Evolutionary conservation across 2,329 filamentous ascomycete species (phyloP).

Genomic region (Xylaria sp.): DNA sequence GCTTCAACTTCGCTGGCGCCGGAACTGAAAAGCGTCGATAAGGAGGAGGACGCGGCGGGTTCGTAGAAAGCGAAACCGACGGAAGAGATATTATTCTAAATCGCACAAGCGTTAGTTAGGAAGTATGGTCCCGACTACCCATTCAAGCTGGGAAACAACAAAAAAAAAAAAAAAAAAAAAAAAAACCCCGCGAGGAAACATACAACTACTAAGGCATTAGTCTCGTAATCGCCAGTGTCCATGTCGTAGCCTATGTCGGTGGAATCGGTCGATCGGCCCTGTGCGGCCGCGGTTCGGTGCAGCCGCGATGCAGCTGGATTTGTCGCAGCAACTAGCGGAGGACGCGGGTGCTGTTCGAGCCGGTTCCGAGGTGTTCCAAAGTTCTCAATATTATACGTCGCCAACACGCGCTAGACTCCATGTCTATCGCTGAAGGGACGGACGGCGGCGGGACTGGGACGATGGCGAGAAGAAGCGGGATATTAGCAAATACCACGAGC

Average conservation of each 20-base stretch:
- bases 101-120: constrained; percentile 8
- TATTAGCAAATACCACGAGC: constrained; percentile 20
- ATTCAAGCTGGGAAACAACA: not conserved
- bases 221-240: constrained; percentile 72
- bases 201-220: constrained; percentile 70
- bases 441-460: constrained; percentile 17
- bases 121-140: constrained; percentile 30
- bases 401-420: constrained; percentile 49
- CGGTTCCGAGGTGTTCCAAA: constrained; percentile 33
- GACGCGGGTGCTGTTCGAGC: constrained; percentile 23
- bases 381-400: constrained; percentile 44
- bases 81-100: constrained; percentile 67
- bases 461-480: constrained; percentile 25
- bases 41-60: constrained; percentile 53
- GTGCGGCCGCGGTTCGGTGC: constrained; percentile 27
- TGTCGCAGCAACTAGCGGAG: constrained; percentile 38
- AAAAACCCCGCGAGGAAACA: too few relatives aligned
- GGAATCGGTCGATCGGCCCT: constrained; percentile 40
- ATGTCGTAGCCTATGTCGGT: constrained; percentile 60
- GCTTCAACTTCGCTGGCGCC: constrained; percentile 64
- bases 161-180: not conserved
- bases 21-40: constrained; percentile 58
- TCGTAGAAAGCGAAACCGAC: constrained; percentile 68
- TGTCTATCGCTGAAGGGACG: constrained; percentile 42
- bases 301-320: constrained; percentile 36